phyloP scores from a whole-genome alignment of 1,139 yeast species.

The Taphrina populina region DNA sequence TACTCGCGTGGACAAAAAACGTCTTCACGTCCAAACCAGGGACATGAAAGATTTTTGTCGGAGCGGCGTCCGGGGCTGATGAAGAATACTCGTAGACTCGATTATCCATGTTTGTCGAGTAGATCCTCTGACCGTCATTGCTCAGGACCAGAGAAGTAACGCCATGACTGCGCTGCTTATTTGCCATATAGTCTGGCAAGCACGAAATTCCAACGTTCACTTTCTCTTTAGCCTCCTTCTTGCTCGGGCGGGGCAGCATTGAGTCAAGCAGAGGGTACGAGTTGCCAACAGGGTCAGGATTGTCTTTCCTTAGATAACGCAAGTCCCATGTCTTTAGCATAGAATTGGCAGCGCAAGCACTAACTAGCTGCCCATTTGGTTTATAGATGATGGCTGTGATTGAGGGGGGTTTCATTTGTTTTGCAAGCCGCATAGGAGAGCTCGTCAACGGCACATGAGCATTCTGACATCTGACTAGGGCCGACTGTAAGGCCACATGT shows the following conservation, averaged over 20 bases:
- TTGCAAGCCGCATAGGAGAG: neutral
- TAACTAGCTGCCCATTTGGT: conserved; percentile 16
- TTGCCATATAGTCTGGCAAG: neutral
- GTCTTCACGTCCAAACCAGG: conserved; percentile 14
- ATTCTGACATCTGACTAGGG: no score
- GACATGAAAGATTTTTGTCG: conserved; percentile 1
- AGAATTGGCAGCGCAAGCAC: conserved; percentile 28
- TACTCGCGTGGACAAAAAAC: conserved; percentile 10
- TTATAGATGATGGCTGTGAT: conserved; percentile 5
- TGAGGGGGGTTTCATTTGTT: conserved; percentile 11
- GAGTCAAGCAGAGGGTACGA: neutral
- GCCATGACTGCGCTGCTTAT: conserved; percentile 12
- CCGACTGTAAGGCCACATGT: neutral
- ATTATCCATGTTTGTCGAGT: conserved; percentile 21
- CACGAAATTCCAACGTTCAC: conserved; percentile 6
- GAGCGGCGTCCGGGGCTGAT: neutral
- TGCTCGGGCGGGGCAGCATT: neutral
- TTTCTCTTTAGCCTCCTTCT: neutral
- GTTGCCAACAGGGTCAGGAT: neutral
- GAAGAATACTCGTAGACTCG: conserved; percentile 10
- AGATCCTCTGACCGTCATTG: conserved; percentile 11
- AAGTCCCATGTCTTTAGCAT: conserved; percentile 32
- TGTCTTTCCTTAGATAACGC: conserved; percentile 8
- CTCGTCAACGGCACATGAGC: conserved; percentile 8
- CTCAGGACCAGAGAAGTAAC: conserved; percentile 9